These are phyloP conservation scores for Styphnolobium japonicum DNA, from an alignment of 306 rosid genomes.

Conservation along the genomic window DNA sequence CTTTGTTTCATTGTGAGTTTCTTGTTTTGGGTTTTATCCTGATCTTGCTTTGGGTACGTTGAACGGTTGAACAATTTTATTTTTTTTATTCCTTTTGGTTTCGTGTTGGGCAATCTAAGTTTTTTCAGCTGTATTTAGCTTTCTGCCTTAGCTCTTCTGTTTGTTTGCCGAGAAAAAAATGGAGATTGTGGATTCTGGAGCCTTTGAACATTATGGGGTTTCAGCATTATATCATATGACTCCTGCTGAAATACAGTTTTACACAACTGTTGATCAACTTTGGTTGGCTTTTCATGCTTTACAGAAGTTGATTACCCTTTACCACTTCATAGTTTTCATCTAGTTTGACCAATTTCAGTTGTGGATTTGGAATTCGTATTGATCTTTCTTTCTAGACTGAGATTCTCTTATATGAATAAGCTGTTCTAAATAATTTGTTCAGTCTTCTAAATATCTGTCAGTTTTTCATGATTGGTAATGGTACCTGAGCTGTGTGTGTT, in stretches of 20 bases:
- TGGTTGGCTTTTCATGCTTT: background rate
- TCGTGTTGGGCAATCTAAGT: background rate
- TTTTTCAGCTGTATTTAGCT: constrained; percentile 3
- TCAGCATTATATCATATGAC: constrained; percentile 1
- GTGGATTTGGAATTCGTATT: background rate
- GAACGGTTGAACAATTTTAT: background rate
- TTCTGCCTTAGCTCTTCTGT: too few relatives aligned
- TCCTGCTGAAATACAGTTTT: background rate
- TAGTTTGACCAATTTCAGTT: background rate
- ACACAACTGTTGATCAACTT: background rate
- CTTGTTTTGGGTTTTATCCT: constrained; percentile 10
- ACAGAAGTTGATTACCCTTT: background rate
- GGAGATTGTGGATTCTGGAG: constrained; percentile 4
- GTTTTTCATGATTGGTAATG: background rate
- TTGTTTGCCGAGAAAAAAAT: constrained; percentile 24
- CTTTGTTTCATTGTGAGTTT: constrained; percentile 28
- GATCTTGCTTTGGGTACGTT: constrained; percentile 29
- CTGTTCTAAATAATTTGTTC: background rate
- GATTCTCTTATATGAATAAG: background rate
- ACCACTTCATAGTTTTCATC: background rate
- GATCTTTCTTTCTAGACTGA: constrained; percentile 1
- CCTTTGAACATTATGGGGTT: background rate
- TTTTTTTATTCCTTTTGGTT: constrained; percentile 8
- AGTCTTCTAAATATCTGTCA: background rate
- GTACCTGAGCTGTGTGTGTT: background rate